phyloP scores from a whole-genome alignment of 2,329 filamentous ascomycete genomes.

The Phaeosphaeriaceae sp. region DNA sequence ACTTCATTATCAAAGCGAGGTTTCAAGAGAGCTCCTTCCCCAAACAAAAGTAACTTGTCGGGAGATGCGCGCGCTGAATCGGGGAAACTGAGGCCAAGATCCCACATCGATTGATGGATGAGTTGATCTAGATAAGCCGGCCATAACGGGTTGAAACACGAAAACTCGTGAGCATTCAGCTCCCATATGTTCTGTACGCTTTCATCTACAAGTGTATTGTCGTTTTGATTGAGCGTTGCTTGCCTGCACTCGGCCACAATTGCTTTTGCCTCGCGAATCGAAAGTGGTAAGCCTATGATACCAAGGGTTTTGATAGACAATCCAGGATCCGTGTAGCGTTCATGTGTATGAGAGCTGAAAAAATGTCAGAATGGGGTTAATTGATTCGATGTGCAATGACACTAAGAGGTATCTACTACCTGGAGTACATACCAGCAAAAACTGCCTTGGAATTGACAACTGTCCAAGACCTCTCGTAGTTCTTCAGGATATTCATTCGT shows the following conservation, averaged over 20 bases:
- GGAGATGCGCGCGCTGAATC: slow-evolving; percentile 12
- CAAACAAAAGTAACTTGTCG: slow-evolving; percentile 54
- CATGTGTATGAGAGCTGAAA: no score
- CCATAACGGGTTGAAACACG: slow-evolving; percentile 32
- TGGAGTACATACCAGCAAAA: no score
- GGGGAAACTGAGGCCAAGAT: slow-evolving; percentile 22
- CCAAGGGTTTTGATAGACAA: slow-evolving; percentile 11
- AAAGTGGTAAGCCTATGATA: slow-evolving; percentile 13
- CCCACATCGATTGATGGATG: slow-evolving; percentile 11
- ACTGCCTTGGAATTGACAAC: no score
- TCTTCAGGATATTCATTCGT: no score
- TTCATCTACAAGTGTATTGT: slow-evolving; percentile 38
- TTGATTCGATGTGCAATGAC: no score
- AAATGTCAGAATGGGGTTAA: no score
- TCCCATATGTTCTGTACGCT: slow-evolving; percentile 42
- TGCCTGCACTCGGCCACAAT: slow-evolving; percentile 19
- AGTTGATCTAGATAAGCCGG: slow-evolving; percentile 14
- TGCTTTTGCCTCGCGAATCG: slow-evolving; percentile 15
- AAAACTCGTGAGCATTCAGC: slow-evolving; percentile 27
- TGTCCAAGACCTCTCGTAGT: no score
- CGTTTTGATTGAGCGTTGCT: slow-evolving; percentile 39
- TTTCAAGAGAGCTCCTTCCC: slow-evolving; percentile 59
- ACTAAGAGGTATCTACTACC: no score
- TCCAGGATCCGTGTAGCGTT: slow-evolving; percentile 9
- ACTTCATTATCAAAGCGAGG: slow-evolving; percentile 57